Percentiles rank a stretch among this genome's conserved stretches.
These are phyloP conservation scores for Diplodia corticola DNA, from an alignment of 2,329 filamentous ascomycete genomes.

Conservation along the genomic window DNA sequence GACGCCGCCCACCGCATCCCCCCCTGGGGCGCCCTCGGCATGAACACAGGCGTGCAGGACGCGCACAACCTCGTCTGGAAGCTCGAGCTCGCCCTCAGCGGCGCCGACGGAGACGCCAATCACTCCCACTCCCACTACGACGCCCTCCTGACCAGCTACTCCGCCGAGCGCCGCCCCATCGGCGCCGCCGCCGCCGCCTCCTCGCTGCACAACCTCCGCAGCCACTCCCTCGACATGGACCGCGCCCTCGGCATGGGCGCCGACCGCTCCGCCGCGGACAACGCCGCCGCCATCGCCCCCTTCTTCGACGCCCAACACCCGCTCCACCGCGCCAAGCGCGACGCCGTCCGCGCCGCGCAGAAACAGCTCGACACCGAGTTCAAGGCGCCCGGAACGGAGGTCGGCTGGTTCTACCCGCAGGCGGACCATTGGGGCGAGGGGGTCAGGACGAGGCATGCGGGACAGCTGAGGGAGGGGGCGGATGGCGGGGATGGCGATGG, in stretches of 20 bases:
- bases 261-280: slow-evolving; percentile 24
- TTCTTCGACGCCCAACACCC: slow-evolving; percentile 31
- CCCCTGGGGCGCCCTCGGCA: slow-evolving; percentile 40
- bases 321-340: slow-evolving; percentile 26
- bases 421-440: slow-evolving; percentile 26
- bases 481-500: no score
- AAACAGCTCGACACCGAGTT: slow-evolving; percentile 37
- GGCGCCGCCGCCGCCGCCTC: slow-evolving; percentile 26
- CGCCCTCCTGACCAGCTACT: slow-evolving; percentile 35
- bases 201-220: slow-evolving; percentile 34
- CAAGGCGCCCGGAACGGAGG: slow-evolving; percentile 35
- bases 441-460: slow-evolving; percentile 24
- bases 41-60: slow-evolving; percentile 43
- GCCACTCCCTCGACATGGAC: slow-evolving; percentile 35
- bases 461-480: slow-evolving; percentile 26
- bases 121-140: no score
- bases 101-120: no score
- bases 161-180: slow-evolving; percentile 38
- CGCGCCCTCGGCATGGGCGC: slow-evolving; percentile 34
- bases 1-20: slow-evolving; percentile 42
- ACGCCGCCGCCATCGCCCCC: slow-evolving; percentile 28
- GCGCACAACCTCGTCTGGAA: slow-evolving; percentile 44
- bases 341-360: slow-evolving; percentile 27
- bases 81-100: slow-evolving; percentile 30
- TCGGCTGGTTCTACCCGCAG: slow-evolving; percentile 40